Evolutionary conservation across 495 filamentous ascomycete genomes (phyloP), one percentile per base, ranked within the genome.

Genomic region (Xylaria scruposa): DNA sequence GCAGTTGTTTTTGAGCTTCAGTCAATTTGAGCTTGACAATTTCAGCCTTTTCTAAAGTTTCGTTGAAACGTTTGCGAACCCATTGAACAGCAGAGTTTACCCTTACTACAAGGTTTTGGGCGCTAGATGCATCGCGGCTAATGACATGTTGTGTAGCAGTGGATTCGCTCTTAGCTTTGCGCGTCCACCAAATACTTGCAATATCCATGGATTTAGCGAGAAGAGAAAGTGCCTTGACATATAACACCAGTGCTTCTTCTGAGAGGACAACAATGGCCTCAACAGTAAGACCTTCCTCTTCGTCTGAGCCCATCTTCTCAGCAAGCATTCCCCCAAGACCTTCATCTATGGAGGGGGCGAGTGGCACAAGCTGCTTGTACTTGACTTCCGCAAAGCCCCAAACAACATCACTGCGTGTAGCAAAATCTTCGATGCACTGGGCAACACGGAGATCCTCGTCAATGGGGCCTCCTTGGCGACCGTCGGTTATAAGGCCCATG

Each of bases 351-450:
- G 91, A 94, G 17, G 95, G 96, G 6, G 93, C 90, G 31, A 96
- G 80, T 6, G 96, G 96, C 15, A 98, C 88, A 42, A 99, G 87
- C 77, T 99, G 96, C 81, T 96, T 96, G 83, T 95, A 98, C 82
- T 99, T 99, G 72, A 99, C 95, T 81, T 98, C 96, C 12, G 96
- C 96, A 81, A 98, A 98, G 26, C 94, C 94, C 78, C 93, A 98
- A 1, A 99, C 94, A 40, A 98, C 95, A 78, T 99, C 94, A 73
- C 94, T 97, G 36, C 93, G 90, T 19, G 92, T 94, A 8, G 97
- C 97, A 63, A 91, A 91, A 69, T 98, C 94, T 80, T 99, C 96
- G 49, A 98, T 92, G 38, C 86, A 87, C 68, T 94, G 89, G 7
- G 96, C 88, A 33, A 91, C 90, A 76, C 86, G 88, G 54, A 87